Evolutionary conservation across 768 basidiomycete species (phyloP).

Genomic region (Boletus sp.): DNA sequence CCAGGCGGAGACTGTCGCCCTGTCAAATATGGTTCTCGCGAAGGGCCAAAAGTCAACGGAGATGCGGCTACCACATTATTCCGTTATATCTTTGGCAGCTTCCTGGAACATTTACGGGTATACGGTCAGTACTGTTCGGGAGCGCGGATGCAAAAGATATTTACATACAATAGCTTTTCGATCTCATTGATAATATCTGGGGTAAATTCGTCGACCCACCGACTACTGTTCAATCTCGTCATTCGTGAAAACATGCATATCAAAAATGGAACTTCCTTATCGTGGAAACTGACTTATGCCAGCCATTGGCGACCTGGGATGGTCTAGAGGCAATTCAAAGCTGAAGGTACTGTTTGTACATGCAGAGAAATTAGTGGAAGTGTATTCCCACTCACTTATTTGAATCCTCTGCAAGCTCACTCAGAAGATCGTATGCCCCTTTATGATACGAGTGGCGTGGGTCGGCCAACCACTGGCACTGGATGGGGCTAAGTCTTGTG

Average conservation of each 20-base stretch:
- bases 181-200: constrained; percentile 3
- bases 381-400: too few species aligned
- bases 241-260: too few species aligned
- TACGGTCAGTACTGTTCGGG: background rate
- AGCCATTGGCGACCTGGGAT: background rate
- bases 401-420: background rate
- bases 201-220: constrained; percentile 20
- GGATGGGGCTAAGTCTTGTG: background rate
- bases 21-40: constrained; percentile 13
- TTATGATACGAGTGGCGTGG: background rate
- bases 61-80: constrained; percentile 5
- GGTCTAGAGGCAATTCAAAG: background rate
- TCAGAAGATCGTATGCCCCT: background rate
- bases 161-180: background rate
- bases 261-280: background rate
- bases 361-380: too few species aligned
- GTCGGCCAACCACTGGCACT: background rate
- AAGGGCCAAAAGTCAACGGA: constrained; percentile 16
- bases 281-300: constrained; percentile 8
- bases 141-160: background rate
- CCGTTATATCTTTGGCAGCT: background rate
- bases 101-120: constrained; percentile 1
- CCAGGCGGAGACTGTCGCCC: constrained; percentile 9
- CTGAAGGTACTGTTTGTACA: background rate
- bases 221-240: constrained; percentile 3